A percentile compares a stretch with the other conserved stretches of the same genome.
phyloP scores from a whole-genome alignment of 1,139 yeast species.

The Candida glucosophila region DNA sequence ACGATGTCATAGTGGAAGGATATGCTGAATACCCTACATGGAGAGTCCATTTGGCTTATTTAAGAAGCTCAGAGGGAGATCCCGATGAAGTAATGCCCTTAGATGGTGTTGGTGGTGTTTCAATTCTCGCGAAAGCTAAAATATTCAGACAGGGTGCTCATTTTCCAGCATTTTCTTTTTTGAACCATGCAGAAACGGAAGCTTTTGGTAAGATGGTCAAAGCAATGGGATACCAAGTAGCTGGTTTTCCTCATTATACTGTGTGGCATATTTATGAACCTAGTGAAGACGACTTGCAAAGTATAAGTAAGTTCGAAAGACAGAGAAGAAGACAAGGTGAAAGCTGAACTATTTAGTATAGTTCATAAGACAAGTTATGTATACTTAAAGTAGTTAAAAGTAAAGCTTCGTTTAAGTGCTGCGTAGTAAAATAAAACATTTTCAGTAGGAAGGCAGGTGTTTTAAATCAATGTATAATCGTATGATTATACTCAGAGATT shows the following conservation, averaged over 20 bases:
- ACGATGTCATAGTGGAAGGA: slow-evolving; percentile 86
- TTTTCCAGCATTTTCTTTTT: slow-evolving; percentile 83
- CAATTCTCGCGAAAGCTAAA: slow-evolving; percentile 72
- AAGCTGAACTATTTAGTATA: neutral
- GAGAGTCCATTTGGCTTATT: slow-evolving; percentile 74
- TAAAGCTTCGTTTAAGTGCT: neutral
- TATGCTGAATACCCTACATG: slow-evolving; percentile 87
- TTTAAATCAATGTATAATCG: slow-evolving; percentile 38
- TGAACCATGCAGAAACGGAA: slow-evolving; percentile 88
- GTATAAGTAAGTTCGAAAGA: slow-evolving; percentile 66
- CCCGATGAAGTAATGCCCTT: slow-evolving; percentile 60
- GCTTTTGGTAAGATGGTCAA: slow-evolving; percentile 87
- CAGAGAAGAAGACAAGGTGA: slow-evolving; percentile 43
- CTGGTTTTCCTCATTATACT: slow-evolving; percentile 84
- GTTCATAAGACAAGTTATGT: neutral
- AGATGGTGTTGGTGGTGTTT: slow-evolving; percentile 90
- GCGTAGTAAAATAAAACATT: slow-evolving; percentile 9
- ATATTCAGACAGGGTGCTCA: slow-evolving; percentile 78
- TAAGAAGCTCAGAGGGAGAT: slow-evolving; percentile 57
- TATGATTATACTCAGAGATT: slow-evolving; percentile 41
- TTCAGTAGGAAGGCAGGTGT: slow-evolving; percentile 51
- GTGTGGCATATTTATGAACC: slow-evolving; percentile 87
- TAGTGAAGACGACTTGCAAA: slow-evolving; percentile 79
- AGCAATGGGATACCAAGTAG: slow-evolving; percentile 70
- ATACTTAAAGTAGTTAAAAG: neutral